Base-by-base conservation (phyloP, 1,139 yeast species). In the Diutina neorugosa region DNA sequence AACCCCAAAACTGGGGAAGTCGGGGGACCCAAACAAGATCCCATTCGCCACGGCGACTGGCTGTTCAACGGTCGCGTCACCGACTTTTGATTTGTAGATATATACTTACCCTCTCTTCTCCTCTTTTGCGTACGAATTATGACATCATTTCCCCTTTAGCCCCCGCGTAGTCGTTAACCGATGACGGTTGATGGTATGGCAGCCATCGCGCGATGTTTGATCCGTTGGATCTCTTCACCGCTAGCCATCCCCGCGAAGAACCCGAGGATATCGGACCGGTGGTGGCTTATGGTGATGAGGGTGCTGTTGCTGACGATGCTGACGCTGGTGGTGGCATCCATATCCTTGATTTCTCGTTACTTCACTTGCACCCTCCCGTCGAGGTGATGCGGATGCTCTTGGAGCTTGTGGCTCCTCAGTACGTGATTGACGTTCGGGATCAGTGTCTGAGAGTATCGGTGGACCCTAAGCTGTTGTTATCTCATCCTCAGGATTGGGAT, bases 11-110 rank as follows among this genome's bases (percentile, higher is more conserved):
- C 98, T 0, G 98, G 98, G 1, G 99, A 94, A 68, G 74, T 84
- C 37, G 96, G 96, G 46, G 99, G 98, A 0, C 99, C 99, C n/a
- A 94, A 94, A 63, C 98, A 93, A 66, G 98, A 94, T 63, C 99
- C 99, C 0, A 74, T 89, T 60, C 81, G 83, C 61, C 96, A 89
- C 63, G 93, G 91, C 48, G 99, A 94, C 62, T 94, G 96, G 81
- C 83, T 96, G 3, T 94, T 84, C 65, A 91, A 93, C 64, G 98
- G 98, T 0, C 80, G 98, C 64, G 96, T 89, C 34, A 91, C 98
- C 2, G 99, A 94, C 66, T 94, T 93, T 64, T 93, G 25, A 11
- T 4, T 3, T 23, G 25, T 42, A 16, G 7, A 9, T 44, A 44
- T 14, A 44, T 23, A 12, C 16, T 43, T n/a, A 43, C 9, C 25